These are phyloP conservation scores for Starmerella scarabaei DNA, from an alignment of 805 yeast species.

Conservation along the genomic window DNA sequence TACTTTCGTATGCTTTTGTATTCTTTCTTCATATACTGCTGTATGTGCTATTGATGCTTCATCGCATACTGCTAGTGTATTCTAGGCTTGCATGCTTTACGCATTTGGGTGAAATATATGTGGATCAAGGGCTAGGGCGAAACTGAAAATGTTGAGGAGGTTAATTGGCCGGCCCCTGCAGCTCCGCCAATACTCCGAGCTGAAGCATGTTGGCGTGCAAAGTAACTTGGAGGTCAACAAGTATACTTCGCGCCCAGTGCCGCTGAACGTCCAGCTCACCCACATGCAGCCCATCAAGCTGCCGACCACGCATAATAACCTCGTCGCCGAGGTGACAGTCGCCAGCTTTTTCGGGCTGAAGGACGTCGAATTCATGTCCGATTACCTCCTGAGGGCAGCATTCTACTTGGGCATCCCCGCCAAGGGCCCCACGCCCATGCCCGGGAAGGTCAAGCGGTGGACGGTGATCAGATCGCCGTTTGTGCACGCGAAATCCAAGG, in stretches of 20 bases:
- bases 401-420: slow-evolving; percentile 82
- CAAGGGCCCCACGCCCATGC: slow-evolving; percentile 54
- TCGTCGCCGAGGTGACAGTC: slow-evolving; percentile 64
- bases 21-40: too few relatives aligned
- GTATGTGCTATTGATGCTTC: too few relatives aligned
- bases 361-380: slow-evolving; percentile 61
- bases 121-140: too few relatives aligned
- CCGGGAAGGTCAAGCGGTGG: slow-evolving; percentile 71
- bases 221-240: slow-evolving; percentile 4
- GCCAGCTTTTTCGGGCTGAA: slow-evolving; percentile 53
- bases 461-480: slow-evolving; percentile 90
- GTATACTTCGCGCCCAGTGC: slow-evolving; percentile 27
- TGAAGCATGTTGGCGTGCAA: too few relatives aligned
- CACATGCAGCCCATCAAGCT: slow-evolving; percentile 69
- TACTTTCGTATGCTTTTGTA: too few relatives aligned
- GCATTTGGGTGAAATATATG: too few relatives aligned
- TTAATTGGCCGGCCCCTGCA: too few relatives aligned
- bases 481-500: slow-evolving; percentile 86
- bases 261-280: slow-evolving; percentile 72
- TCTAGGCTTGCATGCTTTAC: too few relatives aligned
- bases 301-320: slow-evolving; percentile 53
- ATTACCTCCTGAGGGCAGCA: slow-evolving; percentile 82
- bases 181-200: too few relatives aligned
- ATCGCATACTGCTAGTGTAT: too few relatives aligned
- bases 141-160: too few relatives aligned